Evolutionary conservation across 2,329 filamentous ascomycete genomes (phyloP).

Genomic region (Talaromyces verruculosus): DNA sequence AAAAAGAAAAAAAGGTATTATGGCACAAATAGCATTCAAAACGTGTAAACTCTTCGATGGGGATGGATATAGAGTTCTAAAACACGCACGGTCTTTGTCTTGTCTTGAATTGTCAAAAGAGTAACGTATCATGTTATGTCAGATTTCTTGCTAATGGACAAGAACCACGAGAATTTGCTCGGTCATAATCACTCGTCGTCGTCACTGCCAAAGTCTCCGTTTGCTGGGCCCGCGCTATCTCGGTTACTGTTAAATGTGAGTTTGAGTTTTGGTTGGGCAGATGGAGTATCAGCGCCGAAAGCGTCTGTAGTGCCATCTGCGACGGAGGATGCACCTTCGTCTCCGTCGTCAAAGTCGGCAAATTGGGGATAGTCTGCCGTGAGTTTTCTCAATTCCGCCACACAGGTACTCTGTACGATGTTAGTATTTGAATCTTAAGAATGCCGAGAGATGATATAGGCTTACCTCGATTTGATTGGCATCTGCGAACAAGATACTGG

Average conservation of each 20-base stretch:
- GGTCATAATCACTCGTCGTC: constrained; percentile 33
- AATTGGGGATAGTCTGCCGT: constrained; percentile 58
- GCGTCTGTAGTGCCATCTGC: constrained; percentile 52
- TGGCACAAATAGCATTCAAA: constrained; percentile 8
- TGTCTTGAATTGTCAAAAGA: constrained; percentile 2
- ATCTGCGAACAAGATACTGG: constrained; percentile 86
- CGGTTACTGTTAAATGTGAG: constrained; percentile 55
- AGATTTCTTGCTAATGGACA: not conserved
- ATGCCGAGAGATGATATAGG: not conserved
- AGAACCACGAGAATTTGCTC: not conserved
- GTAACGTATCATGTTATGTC: constrained; percentile 4
- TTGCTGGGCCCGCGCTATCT: constrained; percentile 35
- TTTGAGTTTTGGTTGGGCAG: constrained; percentile 62
- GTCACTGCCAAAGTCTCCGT: constrained; percentile 35
- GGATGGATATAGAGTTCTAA: constrained; percentile 1
- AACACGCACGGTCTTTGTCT: constrained; percentile 6
- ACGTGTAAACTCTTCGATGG: not conserved
- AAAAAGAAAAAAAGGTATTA: not conserved
- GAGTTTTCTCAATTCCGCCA: constrained; percentile 55
- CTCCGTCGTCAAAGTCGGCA: constrained; percentile 54
- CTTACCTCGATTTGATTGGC: constrained; percentile 89
- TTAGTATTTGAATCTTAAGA: constrained; percentile 19
- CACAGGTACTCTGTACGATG: constrained; percentile 46
- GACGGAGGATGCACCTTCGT: constrained; percentile 38
- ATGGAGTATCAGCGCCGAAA: constrained; percentile 52